Evolutionary conservation across 2,329 filamentous ascomycete genomes (phyloP).

Genomic region (Microdochium paspali): DNA sequence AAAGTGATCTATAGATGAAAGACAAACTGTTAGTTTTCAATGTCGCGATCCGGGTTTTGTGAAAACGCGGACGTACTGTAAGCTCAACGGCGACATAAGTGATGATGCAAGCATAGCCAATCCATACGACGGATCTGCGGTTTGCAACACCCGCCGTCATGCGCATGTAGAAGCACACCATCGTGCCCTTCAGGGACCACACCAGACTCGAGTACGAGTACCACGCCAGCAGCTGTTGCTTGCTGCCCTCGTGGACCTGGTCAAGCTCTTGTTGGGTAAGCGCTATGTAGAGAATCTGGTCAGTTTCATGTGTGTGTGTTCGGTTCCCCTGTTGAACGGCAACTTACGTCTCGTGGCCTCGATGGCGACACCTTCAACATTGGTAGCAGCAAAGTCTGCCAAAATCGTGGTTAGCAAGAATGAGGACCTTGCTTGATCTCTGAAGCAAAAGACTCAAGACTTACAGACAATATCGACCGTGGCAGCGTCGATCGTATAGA

Average conservation of each 20-base stretch:
- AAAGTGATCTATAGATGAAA: conserved; percentile 11
- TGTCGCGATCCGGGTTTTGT: no score
- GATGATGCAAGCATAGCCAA: conserved; percentile 13
- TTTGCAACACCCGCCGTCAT: conserved; percentile 21
- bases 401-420: not conserved
- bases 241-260: conserved; percentile 21
- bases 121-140: conserved; percentile 17
- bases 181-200: conserved; percentile 21
- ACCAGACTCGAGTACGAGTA: conserved; percentile 26
- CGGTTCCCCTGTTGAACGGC: not conserved
- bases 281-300: conserved; percentile 1
- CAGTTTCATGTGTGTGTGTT: conserved; percentile 1
- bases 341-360: not conserved
- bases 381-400: conserved; percentile 16
- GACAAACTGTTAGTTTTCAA: no score
- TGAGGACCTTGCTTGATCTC: no score
- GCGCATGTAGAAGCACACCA: conserved; percentile 20
- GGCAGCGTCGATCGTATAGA: conserved; percentile 23
- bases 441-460: conserved; percentile 1
- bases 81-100: conserved; percentile 20
- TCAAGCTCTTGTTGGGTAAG: conserved; percentile 17
- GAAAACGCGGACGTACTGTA: conserved; percentile 7
- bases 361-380: conserved; percentile 11
- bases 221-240: conserved; percentile 27
- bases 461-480: conserved; percentile 23